Base-by-base conservation (phyloP, 2,329 filamentous ascomycete genomes). In the Nothophoma quercina region DNA sequence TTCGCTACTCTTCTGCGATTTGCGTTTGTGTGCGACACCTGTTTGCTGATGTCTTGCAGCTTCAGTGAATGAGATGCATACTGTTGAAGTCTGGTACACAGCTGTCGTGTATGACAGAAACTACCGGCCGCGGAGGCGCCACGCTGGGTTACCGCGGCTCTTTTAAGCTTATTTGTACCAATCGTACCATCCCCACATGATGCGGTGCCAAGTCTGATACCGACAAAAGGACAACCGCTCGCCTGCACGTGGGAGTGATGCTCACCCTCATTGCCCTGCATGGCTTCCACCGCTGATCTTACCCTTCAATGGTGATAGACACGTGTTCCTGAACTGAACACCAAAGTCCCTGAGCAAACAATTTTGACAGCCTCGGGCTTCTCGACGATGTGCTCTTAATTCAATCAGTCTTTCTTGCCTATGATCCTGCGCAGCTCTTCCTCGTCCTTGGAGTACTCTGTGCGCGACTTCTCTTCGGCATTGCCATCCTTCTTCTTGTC, bases 391-490 rank as follows among this genome's bases (percentile, higher is more conserved):
- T 23, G 9, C n/a, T n/a, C n/a, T 10, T 34, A 5, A 19, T 25
- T 12, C n/a, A n/a, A 16, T 64, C 45, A 70, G 13, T 67, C 58
- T 15, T 68, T 62, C 58, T 70, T 74, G 5, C 69, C 73, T 59
- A 71, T 68, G 48, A 75, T 63, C 45, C 71, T 74, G 51, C 72
- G 70, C 48, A 78, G 35, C 52, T 73, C 62, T 32, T 74, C 66
- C 26, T 78, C 75, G 34, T 74, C 73, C 15, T 69, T 67, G 5
- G 70, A 71, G 34, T 69, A 65, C 32, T 68, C 69, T 38, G 67
- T 56, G 29, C 60, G 62, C 10, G 51, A 60, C 19, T 71, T 71
- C 26, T 67, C 45, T 29, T 71, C 51, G 46, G 64, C 49, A 35
- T 48, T 66, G 33, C 54, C 7, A 44, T 56, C 65, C 43, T 59